Evolutionary conservation across 1,139 yeast genomes (phyloP).

Genomic region (Nakaseomyces glabratus): DNA sequence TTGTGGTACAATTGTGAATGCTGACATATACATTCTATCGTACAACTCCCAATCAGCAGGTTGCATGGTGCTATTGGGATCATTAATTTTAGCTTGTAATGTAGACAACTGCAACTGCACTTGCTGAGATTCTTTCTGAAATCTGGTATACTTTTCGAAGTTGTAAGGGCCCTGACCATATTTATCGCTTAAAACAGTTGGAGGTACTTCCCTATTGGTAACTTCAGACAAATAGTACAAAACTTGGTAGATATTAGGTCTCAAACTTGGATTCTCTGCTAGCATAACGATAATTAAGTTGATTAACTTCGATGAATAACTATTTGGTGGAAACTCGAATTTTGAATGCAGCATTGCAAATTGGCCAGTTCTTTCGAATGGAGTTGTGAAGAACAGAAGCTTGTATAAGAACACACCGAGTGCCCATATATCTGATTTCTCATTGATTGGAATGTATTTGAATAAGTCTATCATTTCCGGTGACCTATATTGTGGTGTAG

Average conservation of each 20-base stretch:
- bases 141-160: conserved; percentile 31
- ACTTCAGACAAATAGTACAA: conserved; percentile 57
- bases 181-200: conserved; percentile 31
- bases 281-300: conserved; percentile 71
- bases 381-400: conserved; percentile 87
- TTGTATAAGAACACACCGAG: conserved; percentile 86
- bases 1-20: conserved; percentile 28
- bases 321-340: conserved; percentile 44
- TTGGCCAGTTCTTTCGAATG: conserved; percentile 77
- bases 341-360: conserved; percentile 56
- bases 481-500: conserved; percentile 94
- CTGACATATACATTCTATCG: conserved; percentile 22
- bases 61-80: conserved; percentile 14
- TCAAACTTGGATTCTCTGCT: conserved; percentile 65
- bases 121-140: conserved; percentile 32
- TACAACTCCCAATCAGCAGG: conserved; percentile 16
- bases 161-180: conserved; percentile 35
- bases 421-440: conserved; percentile 96
- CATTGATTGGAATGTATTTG: conserved; percentile 81
- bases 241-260: conserved; percentile 86
- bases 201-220: conserved; percentile 46
- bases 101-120: conserved; percentile 27
- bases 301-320: conserved; percentile 52
- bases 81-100: conserved; percentile 22
- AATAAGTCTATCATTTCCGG: conserved; percentile 95